phyloP scores from a whole-genome alignment of 176 grass and related monocot species.

The Carex kokanica region DNA sequence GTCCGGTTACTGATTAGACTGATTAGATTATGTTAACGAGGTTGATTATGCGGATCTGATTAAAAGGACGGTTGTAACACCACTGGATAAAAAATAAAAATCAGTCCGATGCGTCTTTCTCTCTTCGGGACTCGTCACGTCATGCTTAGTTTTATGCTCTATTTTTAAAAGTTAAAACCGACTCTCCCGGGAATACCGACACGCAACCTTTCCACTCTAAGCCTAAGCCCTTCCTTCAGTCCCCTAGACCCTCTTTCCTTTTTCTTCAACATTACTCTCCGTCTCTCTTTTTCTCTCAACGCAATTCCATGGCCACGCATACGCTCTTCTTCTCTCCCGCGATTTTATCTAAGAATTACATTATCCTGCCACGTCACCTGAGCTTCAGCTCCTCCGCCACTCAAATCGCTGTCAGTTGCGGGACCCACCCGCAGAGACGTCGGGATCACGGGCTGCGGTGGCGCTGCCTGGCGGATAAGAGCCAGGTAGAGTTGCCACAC shows the following conservation, averaged over 20 bases:
- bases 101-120: background rate
- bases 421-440: background rate
- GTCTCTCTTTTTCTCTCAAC: background rate
- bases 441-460: background rate
- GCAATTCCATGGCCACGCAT: constrained; percentile 10
- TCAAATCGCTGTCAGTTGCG: background rate
- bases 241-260: background rate
- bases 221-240: background rate
- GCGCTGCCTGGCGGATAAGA: background rate
- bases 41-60: background rate
- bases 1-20: background rate
- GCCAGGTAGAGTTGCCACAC: background rate
- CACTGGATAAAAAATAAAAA: background rate
- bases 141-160: background rate
- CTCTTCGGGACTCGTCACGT: background rate
- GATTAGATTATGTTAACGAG: background rate
- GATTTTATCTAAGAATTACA: background rate
- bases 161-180: constrained; percentile 25
- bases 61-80: background rate
- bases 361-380: background rate
- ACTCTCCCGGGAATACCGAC: constrained; percentile 28
- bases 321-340: constrained; percentile 2
- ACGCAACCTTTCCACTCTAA: background rate
- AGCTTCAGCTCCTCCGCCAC: background rate
- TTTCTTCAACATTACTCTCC: too few relatives aligned